A percentile compares a stretch with the other conserved stretches of the same genome.
phyloP scores from a whole-genome alignment of 805 yeast species.

The Lipomyces starkeyi region DNA sequence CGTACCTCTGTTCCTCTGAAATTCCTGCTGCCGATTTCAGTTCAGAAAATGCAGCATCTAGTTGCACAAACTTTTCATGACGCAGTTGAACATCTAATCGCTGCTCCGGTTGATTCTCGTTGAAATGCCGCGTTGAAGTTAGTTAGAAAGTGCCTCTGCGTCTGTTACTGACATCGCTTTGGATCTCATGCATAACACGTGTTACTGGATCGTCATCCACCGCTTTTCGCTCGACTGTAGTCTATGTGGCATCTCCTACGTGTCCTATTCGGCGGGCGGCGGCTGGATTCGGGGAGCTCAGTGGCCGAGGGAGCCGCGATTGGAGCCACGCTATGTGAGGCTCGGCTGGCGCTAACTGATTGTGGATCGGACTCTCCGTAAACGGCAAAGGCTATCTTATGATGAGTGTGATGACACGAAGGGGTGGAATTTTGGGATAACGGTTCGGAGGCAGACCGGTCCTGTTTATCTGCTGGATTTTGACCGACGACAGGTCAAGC shows the following conservation, averaged over 20 bases:
- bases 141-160: conserved; percentile 4
- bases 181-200: no score
- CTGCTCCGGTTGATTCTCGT: neutral
- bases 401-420: neutral
- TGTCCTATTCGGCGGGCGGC: conserved; percentile 1
- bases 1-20: conserved; percentile 6
- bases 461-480: conserved; percentile 9
- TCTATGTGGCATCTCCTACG: conserved; percentile 2
- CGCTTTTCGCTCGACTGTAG: no score
- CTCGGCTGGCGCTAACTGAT: conserved; percentile 3
- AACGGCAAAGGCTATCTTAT: neutral
- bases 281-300: conserved; percentile 4
- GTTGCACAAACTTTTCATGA: conserved; percentile 4
- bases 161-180: conserved; percentile 4
- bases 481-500: neutral
- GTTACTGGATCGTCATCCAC: no score
- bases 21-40: no score
- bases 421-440: neutral
- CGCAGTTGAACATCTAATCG: conserved; percentile 9
- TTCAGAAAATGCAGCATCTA: conserved; percentile 3
- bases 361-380: neutral
- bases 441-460: conserved; percentile 6
- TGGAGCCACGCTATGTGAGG: conserved; percentile 4
- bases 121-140: conserved; percentile 5
- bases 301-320: neutral